Evolutionary conservation across 2,329 filamentous ascomycete genomes (phyloP).

Genomic region (Fusarium humuli): DNA sequence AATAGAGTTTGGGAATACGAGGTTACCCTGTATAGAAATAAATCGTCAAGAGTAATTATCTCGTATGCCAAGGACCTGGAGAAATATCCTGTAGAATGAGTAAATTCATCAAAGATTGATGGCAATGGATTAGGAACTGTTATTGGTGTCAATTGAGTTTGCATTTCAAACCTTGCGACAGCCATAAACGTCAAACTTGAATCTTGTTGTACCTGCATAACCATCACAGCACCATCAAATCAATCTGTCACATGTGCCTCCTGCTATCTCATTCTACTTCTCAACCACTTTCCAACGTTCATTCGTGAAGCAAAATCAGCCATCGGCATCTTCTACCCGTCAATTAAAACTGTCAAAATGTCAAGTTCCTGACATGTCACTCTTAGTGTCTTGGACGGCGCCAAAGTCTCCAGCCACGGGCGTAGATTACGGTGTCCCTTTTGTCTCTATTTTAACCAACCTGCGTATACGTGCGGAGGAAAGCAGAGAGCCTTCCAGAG

Average conservation of each 20-base stretch:
- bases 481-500: constrained; percentile 2
- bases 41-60: neutral
- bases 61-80: neutral
- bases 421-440: neutral
- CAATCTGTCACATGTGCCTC: neutral
- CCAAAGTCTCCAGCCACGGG: constrained; percentile 16
- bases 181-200: neutral
- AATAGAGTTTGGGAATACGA: constrained; percentile 11
- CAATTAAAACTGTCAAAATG: neutral
- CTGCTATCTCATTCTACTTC: too few species aligned
- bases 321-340: too few species aligned
- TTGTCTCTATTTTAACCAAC: neutral
- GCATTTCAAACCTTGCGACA: neutral
- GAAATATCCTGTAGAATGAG: neutral
- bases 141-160: too few species aligned
- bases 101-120: neutral
- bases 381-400: neutral
- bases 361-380: constrained; percentile 8
- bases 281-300: rapidly evolving
- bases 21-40: neutral
- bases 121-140: neutral
- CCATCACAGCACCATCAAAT: neutral
- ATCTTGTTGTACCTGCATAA: constrained; percentile 2
- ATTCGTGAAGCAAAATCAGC: neutral
- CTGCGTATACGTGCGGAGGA: neutral